A percentile compares a stretch with the other conserved stretches of the same genome.
Conservation (phyloP, 2,329 filamentous ascomycete genomes). For the Hypoxylon rubiginosum region DNA sequence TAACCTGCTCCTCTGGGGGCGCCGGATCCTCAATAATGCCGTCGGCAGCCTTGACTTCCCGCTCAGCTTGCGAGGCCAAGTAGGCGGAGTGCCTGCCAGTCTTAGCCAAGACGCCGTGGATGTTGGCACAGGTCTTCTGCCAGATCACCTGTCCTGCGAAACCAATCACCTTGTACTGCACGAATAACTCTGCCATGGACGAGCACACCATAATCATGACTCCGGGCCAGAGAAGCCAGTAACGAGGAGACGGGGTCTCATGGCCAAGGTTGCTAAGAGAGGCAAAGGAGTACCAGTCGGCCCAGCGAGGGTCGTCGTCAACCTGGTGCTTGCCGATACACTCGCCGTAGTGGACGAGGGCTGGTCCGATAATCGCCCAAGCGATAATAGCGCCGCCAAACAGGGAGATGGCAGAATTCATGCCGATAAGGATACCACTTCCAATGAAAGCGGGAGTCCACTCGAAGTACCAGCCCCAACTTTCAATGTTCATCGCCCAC, state of each 20-base stretch:
- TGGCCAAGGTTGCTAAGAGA: conserved; percentile 53
- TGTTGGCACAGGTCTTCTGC: conserved; percentile 58
- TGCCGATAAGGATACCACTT: conserved; percentile 69
- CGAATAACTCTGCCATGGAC: conserved; percentile 56
- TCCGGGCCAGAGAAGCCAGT: conserved; percentile 41
- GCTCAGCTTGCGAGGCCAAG: conserved; percentile 58
- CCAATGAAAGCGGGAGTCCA: conserved; percentile 72
- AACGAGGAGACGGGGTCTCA: conserved; percentile 54
- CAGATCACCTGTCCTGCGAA: conserved; percentile 61
- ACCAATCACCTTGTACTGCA: conserved; percentile 57
- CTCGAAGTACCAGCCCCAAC: conserved; percentile 70
- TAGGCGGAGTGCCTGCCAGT: conserved; percentile 59
- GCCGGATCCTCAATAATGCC: conserved; percentile 65
- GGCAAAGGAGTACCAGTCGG: conserved; percentile 54
- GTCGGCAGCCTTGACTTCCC: conserved; percentile 50
- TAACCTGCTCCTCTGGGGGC: conserved; percentile 61
- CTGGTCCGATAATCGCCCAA: conserved; percentile 69
- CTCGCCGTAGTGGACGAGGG: conserved; percentile 66
- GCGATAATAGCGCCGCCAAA: conserved; percentile 67
- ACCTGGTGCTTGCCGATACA: conserved; percentile 57
- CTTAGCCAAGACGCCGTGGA: conserved; percentile 57
- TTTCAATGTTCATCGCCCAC: conserved; percentile 66
- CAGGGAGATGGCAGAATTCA: conserved; percentile 71
- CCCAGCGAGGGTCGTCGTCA: conserved; percentile 60
- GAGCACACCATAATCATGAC: conserved; percentile 51